Evolutionary conservation across 179 eudicot genomes (phyloP).

Genomic region (Vitellaria paradoxa): DNA sequence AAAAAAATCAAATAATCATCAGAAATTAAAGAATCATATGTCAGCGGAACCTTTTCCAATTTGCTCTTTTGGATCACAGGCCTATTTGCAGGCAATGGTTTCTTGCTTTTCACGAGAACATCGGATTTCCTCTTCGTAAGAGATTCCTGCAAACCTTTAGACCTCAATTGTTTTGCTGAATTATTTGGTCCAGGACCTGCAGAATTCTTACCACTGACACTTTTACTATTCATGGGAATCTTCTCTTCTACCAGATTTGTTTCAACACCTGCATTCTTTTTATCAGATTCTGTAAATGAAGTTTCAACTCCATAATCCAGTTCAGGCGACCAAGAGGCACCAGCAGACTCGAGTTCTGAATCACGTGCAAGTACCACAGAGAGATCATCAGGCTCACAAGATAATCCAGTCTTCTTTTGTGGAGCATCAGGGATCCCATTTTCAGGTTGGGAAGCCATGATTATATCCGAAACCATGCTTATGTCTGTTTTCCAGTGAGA

Average conservation of each 20-base stretch:
- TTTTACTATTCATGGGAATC: slow-evolving; percentile 20
- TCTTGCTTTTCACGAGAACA: slow-evolving; percentile 29
- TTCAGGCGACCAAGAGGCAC: slow-evolving; percentile 47
- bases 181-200: slow-evolving; percentile 21
- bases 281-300: slow-evolving; percentile 30
- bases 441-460: slow-evolving; percentile 10
- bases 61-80: slow-evolving; percentile 39
- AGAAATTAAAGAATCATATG: background rate
- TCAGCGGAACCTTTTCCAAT: slow-evolving; percentile 35
- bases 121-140: slow-evolving; percentile 29
- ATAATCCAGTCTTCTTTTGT: slow-evolving; percentile 14
- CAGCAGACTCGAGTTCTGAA: slow-evolving; percentile 27
- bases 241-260: slow-evolving; percentile 25
- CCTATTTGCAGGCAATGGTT: slow-evolving; percentile 23
- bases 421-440: slow-evolving; percentile 15
- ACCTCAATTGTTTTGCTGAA: slow-evolving; percentile 24
- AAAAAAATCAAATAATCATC: background rate
- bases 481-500: slow-evolving; percentile 52
- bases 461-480: slow-evolving; percentile 36
- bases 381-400: slow-evolving; percentile 40
- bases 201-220: slow-evolving; percentile 15
- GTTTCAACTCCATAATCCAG: slow-evolving; percentile 42
- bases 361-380: slow-evolving; percentile 38
- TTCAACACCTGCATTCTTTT: slow-evolving; percentile 30
- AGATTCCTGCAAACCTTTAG: slow-evolving; percentile 29